Percentiles rank a stretch among this genome's conserved stretches.
These are phyloP conservation scores for Sporisorium graminicola DNA, from an alignment of 1,284 basidiomycete genomes.

Conservation along the genomic window DNA sequence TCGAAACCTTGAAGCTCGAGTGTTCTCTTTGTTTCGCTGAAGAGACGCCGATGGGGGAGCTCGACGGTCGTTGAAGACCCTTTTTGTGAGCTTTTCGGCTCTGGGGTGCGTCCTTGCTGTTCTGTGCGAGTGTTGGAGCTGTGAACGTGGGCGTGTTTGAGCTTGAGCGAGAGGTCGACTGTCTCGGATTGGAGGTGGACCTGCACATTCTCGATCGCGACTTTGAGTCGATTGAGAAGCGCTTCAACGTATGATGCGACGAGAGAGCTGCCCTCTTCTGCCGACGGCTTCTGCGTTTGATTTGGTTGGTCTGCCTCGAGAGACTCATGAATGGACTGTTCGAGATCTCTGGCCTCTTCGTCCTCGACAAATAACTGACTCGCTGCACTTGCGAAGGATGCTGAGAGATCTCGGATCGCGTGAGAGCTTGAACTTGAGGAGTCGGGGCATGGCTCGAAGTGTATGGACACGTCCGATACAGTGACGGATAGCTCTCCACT, in stretches of 20 bases:
- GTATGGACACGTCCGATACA: conserved; percentile 29
- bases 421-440: neutral
- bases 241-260: conserved; percentile 54
- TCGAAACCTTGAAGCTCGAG: conserved; percentile 26
- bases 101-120: neutral
- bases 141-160: conserved; percentile 19
- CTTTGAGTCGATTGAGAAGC: conserved; percentile 52
- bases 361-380: conserved; percentile 48
- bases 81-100: neutral
- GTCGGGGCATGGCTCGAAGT: neutral
- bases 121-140: conserved; percentile 40
- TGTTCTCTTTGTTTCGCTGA: conserved; percentile 31
- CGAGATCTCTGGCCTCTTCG: conserved; percentile 49
- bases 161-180: conserved; percentile 29
- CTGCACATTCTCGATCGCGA: conserved; percentile 31
- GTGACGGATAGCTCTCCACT: conserved; percentile 49
- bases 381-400: conserved; percentile 48
- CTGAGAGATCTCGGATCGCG: conserved; percentile 15
- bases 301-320: conserved; percentile 21
- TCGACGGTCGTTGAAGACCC: neutral
- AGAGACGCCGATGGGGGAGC: conserved; percentile 2
- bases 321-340: conserved; percentile 55
- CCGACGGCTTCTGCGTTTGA: conserved; percentile 4
- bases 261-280: conserved; percentile 29
- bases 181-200: conserved; percentile 28